Conservation (phyloP, 2,329 filamentous ascomycete species). For the Hypoxylon sp. region DNA sequence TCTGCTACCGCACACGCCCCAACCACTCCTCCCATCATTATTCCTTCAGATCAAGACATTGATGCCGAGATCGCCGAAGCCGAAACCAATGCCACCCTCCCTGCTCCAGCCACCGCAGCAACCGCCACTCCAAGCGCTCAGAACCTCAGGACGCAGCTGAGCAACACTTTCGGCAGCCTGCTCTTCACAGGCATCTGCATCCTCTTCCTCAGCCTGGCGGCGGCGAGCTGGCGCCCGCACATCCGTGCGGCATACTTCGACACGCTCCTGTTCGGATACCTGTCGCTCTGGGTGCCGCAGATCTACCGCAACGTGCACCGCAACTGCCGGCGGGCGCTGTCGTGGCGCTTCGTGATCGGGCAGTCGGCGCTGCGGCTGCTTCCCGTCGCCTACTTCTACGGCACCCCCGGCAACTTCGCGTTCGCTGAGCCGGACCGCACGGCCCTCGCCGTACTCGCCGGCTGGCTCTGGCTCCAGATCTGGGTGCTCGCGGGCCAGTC, state of each 20-base stretch:
- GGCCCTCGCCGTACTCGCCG: constrained; percentile 69
- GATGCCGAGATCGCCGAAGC: constrained; percentile 64
- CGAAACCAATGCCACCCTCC: constrained; percentile 42
- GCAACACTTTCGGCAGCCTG: constrained; percentile 64
- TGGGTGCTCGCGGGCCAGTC: constrained; percentile 82
- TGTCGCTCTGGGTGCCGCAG: constrained; percentile 92
- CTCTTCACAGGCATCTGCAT: constrained; percentile 63
- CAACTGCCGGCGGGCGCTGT: constrained; percentile 89
- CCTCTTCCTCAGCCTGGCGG: constrained; percentile 66
- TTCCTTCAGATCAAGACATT: constrained; percentile 70
- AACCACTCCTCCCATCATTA: constrained; percentile 59
- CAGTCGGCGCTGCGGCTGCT: constrained; percentile 80
- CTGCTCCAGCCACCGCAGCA: constrained; percentile 42
- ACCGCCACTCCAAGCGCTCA: constrained; percentile 41
- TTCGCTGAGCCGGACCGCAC: constrained; percentile 74
- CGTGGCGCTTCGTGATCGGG: constrained; percentile 88
- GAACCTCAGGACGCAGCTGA: constrained; percentile 54
- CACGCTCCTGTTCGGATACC: constrained; percentile 73
- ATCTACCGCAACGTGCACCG: constrained; percentile 89
- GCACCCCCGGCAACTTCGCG: constrained; percentile 79
- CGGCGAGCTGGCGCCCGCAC: constrained; percentile 65
- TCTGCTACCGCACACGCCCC: constrained; percentile 36
- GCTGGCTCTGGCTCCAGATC: constrained; percentile 90
- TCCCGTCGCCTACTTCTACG: constrained; percentile 87
- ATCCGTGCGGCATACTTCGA: constrained; percentile 67